These are phyloP conservation scores for Pilobolus umbonatus DNA, from an alignment of 192 early-diverging fungal genomes.

Conservation along the genomic window DNA sequence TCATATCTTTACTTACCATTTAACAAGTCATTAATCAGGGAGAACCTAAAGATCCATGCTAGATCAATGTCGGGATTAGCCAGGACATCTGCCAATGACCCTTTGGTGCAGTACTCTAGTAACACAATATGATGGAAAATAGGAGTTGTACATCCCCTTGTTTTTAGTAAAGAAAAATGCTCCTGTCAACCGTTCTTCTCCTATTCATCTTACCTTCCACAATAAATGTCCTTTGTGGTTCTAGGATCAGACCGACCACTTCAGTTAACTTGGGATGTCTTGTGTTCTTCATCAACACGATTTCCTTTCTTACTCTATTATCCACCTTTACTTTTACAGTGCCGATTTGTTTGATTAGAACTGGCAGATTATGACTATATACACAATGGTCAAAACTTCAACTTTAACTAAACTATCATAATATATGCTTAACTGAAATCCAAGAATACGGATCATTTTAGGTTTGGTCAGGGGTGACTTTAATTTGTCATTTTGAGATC, in stretches of 20 bases:
- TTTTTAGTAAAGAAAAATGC: background rate
- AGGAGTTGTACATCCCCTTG: background rate
- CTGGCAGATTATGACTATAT: slow-evolving; percentile 18
- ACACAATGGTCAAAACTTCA: background rate
- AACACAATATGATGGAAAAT: no score
- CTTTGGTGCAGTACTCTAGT: slow-evolving; percentile 39
- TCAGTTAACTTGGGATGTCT: slow-evolving; percentile 40
- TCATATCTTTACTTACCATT: slow-evolving; percentile 9
- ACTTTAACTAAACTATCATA: background rate
- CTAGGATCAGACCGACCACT: slow-evolving; percentile 36
- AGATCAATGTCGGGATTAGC: slow-evolving; percentile 40
- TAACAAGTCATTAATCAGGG: slow-evolving; percentile 40
- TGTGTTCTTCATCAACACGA: slow-evolving; percentile 17
- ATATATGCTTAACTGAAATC: slow-evolving; percentile 12
- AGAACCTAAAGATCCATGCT: slow-evolving; percentile 44
- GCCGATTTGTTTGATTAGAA: slow-evolving; percentile 27
- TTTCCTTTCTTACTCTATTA: slow-evolving; percentile 12
- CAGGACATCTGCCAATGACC: slow-evolving; percentile 32
- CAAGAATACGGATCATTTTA: background rate
- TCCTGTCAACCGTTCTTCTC: no score
- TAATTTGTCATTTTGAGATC: background rate
- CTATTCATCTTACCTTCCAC: slow-evolving; percentile 32
- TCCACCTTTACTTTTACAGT: slow-evolving; percentile 8
- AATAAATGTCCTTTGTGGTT: slow-evolving; percentile 30
- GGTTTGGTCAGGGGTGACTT: background rate